Base-by-base conservation (phyloP, 1,139 yeast species). In the Suhomyces coccinellae region DNA sequence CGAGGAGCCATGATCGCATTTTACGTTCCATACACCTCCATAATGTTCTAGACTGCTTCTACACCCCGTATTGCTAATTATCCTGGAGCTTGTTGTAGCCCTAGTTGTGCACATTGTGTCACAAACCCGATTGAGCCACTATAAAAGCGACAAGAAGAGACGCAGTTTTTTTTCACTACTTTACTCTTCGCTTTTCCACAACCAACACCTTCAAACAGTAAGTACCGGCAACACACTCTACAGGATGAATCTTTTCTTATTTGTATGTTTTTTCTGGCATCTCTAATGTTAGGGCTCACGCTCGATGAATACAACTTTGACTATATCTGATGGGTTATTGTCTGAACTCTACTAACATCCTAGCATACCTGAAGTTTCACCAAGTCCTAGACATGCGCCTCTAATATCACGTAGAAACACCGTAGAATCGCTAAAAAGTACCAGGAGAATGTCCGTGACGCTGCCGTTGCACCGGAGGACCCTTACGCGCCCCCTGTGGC, bases 231-330 rank as follows among this genome's bases (percentile, higher is more conserved):
- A 20, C 24, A 17, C 12, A 27, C 35, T 41, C 41, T 14, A 45
- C 53, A 66, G 69, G 78, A 73, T 71, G 77, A 72, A 65, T 59
- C n/a, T 48, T 56, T 64, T 34, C 65, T 58, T 58, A 57, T 51
- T 52, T 52, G 57, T 67, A 69, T 72, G 78, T 79, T 79, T 79
- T 76, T 79, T 80, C 85, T 80, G 85, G 84, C 85, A 80, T 79
- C 84, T 80, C 84, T 79, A 80, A 79, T 80, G 80, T 79, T 79
- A 80, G 83, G 63, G 78, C 80, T 69, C 66, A 65, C 30, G 79
- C 73, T 77, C 83, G 69, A 76, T 79, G 84, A 79, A 68, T 79
- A 71, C 77, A 79, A 77, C 77, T 65, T 56, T 74, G 75, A 78
- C 62, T 66, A 56, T 68, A 73, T 75, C 82, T 75, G 81, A 77